Percentiles rank a stretch among this genome's conserved stretches.
phyloP scores from a whole-genome alignment of 441 rosid genomes.

The Croton laevigatus region DNA sequence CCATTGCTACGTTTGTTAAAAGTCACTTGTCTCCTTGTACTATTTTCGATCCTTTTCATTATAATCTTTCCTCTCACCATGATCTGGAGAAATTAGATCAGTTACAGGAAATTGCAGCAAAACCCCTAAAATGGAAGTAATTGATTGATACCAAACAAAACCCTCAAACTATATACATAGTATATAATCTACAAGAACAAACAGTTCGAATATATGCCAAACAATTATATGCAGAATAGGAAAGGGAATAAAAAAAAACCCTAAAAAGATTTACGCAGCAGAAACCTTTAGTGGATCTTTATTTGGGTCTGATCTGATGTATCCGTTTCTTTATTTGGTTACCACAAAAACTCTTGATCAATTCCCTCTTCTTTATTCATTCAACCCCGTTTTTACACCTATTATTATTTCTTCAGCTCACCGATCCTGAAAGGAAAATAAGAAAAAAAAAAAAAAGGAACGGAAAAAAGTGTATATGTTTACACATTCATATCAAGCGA shows the following conservation, averaged over 20 bases:
- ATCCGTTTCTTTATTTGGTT: slow-evolving; percentile 14
- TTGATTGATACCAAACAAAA: neutral
- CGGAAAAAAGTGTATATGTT: too few species aligned
- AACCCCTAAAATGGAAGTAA: slow-evolving; percentile 25
- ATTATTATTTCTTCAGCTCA: too few species aligned
- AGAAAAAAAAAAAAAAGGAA: too few species aligned
- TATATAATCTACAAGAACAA: too few species aligned
- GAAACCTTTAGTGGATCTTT: slow-evolving; percentile 15
- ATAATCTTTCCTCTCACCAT: slow-evolving; percentile 77
- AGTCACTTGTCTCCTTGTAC: slow-evolving; percentile 69
- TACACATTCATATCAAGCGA: too few species aligned
- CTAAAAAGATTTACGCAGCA: slow-evolving; percentile 26
- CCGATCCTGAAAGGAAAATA: neutral
- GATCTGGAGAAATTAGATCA: slow-evolving; percentile 23
- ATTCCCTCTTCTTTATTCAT: too few species aligned
- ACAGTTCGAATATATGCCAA: neutral
- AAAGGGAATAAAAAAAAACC: slow-evolving; percentile 29
- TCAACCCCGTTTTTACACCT: too few species aligned
- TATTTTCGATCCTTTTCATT: slow-evolving; percentile 65
- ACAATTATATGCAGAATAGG: neutral
- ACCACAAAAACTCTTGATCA: slow-evolving; percentile 17
- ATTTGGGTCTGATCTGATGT: slow-evolving; percentile 3
- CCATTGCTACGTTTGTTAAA: slow-evolving; percentile 69
- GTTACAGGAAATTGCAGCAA: slow-evolving; percentile 4
- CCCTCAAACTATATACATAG: too few species aligned